A percentile compares a stretch with the other conserved stretches of the same genome.
Evolutionary conservation across 805 yeast species (phyloP).

Genomic region (Saturnispora gosingensis): DNA sequence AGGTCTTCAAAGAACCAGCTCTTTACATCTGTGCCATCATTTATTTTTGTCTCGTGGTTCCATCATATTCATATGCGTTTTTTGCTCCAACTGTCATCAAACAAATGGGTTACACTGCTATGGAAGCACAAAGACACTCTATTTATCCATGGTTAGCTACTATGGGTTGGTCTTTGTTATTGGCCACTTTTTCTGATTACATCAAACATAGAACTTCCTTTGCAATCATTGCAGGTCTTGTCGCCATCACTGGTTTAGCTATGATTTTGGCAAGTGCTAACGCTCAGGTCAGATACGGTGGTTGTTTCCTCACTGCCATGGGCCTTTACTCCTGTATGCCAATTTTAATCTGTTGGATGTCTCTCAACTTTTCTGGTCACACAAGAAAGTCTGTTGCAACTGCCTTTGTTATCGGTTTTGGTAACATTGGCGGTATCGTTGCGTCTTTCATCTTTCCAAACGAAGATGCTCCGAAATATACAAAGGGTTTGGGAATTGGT

Average conservation of each 20-base stretch:
- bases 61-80: constrained; percentile 67
- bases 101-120: constrained; percentile 56
- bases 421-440: constrained; percentile 66
- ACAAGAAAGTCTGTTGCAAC: constrained; percentile 42
- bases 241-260: constrained; percentile 46
- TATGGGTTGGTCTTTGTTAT: constrained; percentile 51
- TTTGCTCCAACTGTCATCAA: constrained; percentile 61
- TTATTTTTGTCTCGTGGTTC: constrained; percentile 59
- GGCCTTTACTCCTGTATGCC: constrained; percentile 66
- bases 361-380: constrained; percentile 57
- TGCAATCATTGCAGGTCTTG: constrained; percentile 24
- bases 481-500: constrained; percentile 43
- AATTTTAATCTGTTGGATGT: constrained; percentile 55
- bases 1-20: constrained; percentile 51
- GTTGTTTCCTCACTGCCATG: constrained; percentile 50
- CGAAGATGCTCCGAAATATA: constrained; percentile 48
- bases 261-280: constrained; percentile 39
- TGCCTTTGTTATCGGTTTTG: constrained; percentile 57
- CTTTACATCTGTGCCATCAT: constrained; percentile 48
- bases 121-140: constrained; percentile 68
- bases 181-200: constrained; percentile 55
- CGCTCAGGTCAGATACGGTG: constrained; percentile 45
- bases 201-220: constrained; percentile 38
- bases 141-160: constrained; percentile 81
- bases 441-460: constrained; percentile 49